Conservation (phyloP, 2,329 filamentous ascomycete species). For the Sporothrix variecibatus region DNA sequence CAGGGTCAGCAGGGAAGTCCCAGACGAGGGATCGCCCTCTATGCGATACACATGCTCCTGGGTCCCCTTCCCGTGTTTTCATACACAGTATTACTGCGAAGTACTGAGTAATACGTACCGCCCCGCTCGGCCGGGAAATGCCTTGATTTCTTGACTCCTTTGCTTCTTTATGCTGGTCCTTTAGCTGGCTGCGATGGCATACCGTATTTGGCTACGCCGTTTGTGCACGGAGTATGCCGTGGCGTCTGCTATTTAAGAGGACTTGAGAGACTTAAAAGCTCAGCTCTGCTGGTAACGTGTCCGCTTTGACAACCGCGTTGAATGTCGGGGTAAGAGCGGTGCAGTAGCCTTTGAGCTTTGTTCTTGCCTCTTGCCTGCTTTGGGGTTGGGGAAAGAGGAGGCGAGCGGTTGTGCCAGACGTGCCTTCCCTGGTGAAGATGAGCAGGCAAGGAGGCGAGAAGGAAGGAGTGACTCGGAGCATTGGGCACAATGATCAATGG, state of each 20-base stretch:
- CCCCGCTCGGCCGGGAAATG: neutral
- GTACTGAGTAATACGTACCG: neutral
- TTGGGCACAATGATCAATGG: neutral
- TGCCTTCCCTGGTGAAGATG: neutral
- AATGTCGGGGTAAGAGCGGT: neutral
- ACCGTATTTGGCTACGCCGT: neutral
- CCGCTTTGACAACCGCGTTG: conserved; percentile 1
- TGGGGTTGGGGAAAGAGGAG: neutral
- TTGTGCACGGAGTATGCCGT: neutral
- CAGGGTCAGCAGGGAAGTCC: conserved; percentile 6
- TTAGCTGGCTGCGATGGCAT: neutral
- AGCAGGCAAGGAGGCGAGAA: neutral
- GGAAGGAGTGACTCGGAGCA: neutral
- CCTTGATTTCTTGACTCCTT: neutral
- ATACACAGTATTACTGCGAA: neutral
- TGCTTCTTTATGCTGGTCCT: neutral
- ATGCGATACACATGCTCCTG: neutral
- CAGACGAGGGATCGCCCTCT: conserved; percentile 19
- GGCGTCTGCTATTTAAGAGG: neutral
- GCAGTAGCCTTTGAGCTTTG: neutral
- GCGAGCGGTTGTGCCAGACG: neutral
- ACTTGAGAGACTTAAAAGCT: too few relatives aligned
- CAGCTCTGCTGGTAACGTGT: neutral
- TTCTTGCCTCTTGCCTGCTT: conserved; percentile 8
- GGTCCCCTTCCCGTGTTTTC: neutral